Percentiles rank a stretch among this genome's conserved stretches.
These are phyloP conservation scores for Coriolopsis trogii DNA, from an alignment of 1,284 basidiomycete species.

Conservation along the genomic window DNA sequence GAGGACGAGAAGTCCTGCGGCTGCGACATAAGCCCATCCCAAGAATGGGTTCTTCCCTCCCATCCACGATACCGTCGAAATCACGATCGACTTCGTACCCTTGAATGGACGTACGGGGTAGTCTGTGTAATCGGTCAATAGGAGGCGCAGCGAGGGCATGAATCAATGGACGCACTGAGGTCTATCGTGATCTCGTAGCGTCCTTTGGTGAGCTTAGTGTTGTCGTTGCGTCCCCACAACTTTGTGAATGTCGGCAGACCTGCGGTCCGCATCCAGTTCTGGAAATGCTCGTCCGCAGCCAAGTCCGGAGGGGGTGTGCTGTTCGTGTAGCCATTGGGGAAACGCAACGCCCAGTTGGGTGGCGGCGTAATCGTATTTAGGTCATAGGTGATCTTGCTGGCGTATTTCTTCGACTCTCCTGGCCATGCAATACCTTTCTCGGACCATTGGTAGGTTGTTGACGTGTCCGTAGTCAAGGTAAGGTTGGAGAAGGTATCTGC, in stretches of 20 bases:
- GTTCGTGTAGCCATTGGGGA: constrained; percentile 76
- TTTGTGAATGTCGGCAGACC: constrained; percentile 97
- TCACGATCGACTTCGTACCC: constrained; percentile 96
- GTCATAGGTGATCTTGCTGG: constrained; percentile 57
- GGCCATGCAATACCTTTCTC: constrained; percentile 91
- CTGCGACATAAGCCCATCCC: constrained; percentile 95
- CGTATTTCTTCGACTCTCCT: constrained; percentile 92
- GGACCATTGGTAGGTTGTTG: constrained; percentile 76
- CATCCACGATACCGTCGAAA: constrained; percentile 97
- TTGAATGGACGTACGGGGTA: constrained; percentile 92
- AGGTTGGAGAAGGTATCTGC: constrained; percentile 82
- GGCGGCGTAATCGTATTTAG: constrained; percentile 80
- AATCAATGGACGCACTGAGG: constrained; percentile 70
- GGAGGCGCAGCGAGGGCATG: not conserved
- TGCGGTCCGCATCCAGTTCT: constrained; percentile 99
- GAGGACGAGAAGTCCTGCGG: constrained; percentile 85
- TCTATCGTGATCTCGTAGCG: constrained; percentile 79
- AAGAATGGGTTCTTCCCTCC: constrained; percentile 98
- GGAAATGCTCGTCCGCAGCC: constrained; percentile 88
- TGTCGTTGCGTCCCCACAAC: constrained; percentile 91
- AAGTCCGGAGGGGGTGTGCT: constrained; percentile 78
- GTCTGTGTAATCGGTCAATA: constrained; percentile 59
- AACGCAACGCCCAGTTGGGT: constrained; percentile 85
- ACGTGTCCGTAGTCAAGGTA: constrained; percentile 53
- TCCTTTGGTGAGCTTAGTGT: constrained; percentile 72